Conservation (phyloP, 148 eudicot genomes). For the Vaccinium macrocarpon region DNA sequence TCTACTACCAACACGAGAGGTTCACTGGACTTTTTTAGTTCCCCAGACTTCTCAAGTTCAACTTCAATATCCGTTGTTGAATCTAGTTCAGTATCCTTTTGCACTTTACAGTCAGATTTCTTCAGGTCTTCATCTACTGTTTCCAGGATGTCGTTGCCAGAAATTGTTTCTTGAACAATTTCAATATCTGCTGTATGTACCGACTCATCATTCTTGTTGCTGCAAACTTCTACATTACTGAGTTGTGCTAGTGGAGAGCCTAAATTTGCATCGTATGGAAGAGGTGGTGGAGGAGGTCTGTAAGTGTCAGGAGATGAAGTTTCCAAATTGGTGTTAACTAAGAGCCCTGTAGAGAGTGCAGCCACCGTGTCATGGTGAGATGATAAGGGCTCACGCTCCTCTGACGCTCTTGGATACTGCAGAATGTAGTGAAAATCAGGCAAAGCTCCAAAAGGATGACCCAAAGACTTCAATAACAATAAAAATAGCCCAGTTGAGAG, state of each 20-base stretch:
- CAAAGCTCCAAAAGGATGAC: not conserved
- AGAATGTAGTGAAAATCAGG: constrained; percentile 11
- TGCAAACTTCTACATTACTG: constrained; percentile 29
- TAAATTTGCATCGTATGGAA: constrained; percentile 53
- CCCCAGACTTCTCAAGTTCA: constrained; percentile 56
- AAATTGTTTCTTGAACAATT: constrained; percentile 27
- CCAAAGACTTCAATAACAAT: not conserved
- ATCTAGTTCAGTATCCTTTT: constrained; percentile 44
- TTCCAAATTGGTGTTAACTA: constrained; percentile 80
- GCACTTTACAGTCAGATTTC: constrained; percentile 37
- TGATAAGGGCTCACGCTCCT: constrained; percentile 71
- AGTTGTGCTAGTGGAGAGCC: constrained; percentile 46
- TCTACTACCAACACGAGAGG: constrained; percentile 28
- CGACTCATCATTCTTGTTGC: constrained; percentile 34
- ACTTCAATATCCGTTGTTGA: constrained; percentile 40
- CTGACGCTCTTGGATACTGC: constrained; percentile 70
- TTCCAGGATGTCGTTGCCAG: constrained; percentile 26
- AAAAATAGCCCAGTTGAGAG: not conserved
- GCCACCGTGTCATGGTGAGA: constrained; percentile 42
- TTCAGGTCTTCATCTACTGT: constrained; percentile 32
- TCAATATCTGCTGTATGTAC: constrained; percentile 32
- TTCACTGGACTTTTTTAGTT: constrained; percentile 62
- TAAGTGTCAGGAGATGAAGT: constrained; percentile 73
- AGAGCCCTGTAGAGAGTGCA: constrained; percentile 52
- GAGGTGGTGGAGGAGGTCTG: constrained; percentile 72